phyloP scores from a whole-genome alignment of 129 eudicot species.

The Saposhnikovia divaricata region DNA sequence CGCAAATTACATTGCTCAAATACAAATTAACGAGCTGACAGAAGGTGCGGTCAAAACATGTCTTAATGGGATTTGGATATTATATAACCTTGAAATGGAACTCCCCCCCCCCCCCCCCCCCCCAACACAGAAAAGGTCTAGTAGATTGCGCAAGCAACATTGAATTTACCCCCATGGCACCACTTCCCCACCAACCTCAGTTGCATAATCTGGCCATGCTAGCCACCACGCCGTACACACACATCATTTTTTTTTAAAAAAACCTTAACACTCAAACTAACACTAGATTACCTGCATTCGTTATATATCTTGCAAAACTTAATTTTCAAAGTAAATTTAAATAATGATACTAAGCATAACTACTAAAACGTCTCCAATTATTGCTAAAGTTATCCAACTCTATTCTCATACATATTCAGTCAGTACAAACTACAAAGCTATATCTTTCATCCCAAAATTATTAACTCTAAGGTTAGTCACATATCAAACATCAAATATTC shows the following conservation, averaged over 20 bases:
- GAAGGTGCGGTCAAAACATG: not conserved
- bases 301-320: not conserved
- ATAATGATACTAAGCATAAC: not conserved
- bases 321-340: not conserved
- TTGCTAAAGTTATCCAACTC: not conserved
- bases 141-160: too few species aligned
- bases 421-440: not conserved
- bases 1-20: not conserved
- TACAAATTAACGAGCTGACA: not conserved
- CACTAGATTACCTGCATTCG: not conserved
- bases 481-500: not conserved
- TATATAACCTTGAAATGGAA: not conserved
- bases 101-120: not conserved
- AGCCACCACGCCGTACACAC: not conserved
- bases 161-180: not conserved
- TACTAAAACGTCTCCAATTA: not conserved
- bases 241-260: too few species aligned
- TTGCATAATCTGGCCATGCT: not conserved
- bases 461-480: not conserved
- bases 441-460: not conserved
- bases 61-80: not conserved
- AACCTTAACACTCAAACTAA: not conserved
- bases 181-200: not conserved
- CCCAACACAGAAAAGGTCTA: not conserved
- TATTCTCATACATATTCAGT: not conserved